Percentiles rank a stretch among this genome's conserved stretches.
Evolutionary conservation across 441 rosid genomes (phyloP).

Genomic region (Pelargonium australe): DNA sequence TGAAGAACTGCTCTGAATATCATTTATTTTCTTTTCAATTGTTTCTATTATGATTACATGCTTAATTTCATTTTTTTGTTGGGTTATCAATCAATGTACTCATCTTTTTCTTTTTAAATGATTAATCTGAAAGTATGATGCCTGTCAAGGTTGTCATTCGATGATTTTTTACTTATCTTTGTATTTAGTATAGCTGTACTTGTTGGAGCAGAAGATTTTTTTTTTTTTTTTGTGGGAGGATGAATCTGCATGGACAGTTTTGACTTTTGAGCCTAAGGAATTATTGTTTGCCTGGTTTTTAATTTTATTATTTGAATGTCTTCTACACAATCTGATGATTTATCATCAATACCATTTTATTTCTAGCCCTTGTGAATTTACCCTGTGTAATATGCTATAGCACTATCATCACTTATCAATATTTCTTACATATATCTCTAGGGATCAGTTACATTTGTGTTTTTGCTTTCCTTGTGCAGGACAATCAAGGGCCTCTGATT

Average conservation of each 20-base stretch:
- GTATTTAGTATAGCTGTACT: neutral
- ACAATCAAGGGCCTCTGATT: slow-evolving; percentile 59
- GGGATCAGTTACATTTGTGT: slow-evolving; percentile 17
- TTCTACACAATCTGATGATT: neutral
- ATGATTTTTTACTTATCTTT: neutral
- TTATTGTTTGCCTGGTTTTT: neutral
- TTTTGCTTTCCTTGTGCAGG: slow-evolving; percentile 44
- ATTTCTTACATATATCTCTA: neutral
- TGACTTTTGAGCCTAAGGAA: neutral
- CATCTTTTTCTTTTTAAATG: neutral
- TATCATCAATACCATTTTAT: neutral
- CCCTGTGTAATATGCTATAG: neutral
- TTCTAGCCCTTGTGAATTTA: slow-evolving; percentile 5
- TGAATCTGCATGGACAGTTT: neutral
- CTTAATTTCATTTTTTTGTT: neutral
- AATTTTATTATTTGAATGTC: neutral
- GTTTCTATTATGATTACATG: neutral
- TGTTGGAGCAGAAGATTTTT: neutral
- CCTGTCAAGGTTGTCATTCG: neutral
- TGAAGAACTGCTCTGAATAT: neutral
- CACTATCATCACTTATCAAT: neutral
- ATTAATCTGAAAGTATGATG: neutral
- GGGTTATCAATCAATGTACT: neutral
- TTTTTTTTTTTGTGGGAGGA: neutral
- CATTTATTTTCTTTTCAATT: neutral